Percentiles rank a stretch among this genome's conserved stretches.
Conservation (phyloP, 805 yeast species). For the Yarrowia divulgata region DNA sequence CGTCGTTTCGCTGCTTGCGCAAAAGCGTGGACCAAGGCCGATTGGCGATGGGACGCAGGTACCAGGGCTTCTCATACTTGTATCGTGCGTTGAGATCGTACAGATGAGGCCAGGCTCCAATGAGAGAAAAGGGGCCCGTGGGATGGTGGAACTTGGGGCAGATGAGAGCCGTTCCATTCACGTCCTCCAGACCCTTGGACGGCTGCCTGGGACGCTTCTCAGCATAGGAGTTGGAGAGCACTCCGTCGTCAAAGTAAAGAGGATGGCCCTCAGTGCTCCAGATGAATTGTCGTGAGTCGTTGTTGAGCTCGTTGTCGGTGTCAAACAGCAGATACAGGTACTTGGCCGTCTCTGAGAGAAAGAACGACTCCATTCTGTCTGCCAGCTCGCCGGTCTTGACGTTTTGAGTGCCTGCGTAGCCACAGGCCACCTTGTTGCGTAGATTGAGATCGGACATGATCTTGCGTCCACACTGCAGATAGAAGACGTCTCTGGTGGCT, state of each 20-base stretch:
- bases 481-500: conserved; percentile 87
- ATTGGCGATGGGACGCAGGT: background rate
- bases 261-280: conserved; percentile 93
- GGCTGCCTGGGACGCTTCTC: background rate
- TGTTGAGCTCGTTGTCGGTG: conserved; percentile 54
- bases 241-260: conserved; percentile 63
- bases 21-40: conserved; percentile 2
- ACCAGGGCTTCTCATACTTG: conserved; percentile 36
- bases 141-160: conserved; percentile 27
- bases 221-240: conserved; percentile 42
- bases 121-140: conserved; percentile 9
- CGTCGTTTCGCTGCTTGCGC: conserved; percentile 10
- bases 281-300: conserved; percentile 51
- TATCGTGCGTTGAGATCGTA: conserved; percentile 21
- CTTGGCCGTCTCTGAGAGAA: conserved; percentile 84
- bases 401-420: conserved; percentile 79
- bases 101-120: conserved; percentile 40
- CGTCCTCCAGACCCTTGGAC: conserved; percentile 2
- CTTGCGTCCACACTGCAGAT: conserved; percentile 74
- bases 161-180: conserved; percentile 2
- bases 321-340: conserved; percentile 77
- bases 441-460: conserved; percentile 63
- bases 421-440: conserved; percentile 69
- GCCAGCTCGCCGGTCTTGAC: conserved; percentile 67
- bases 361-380: conserved; percentile 91